Percentiles rank a stretch among this genome's conserved stretches.
phyloP scores from a whole-genome alignment of 371 early-diverging fungal genomes.

The Mortierella sp. region DNA sequence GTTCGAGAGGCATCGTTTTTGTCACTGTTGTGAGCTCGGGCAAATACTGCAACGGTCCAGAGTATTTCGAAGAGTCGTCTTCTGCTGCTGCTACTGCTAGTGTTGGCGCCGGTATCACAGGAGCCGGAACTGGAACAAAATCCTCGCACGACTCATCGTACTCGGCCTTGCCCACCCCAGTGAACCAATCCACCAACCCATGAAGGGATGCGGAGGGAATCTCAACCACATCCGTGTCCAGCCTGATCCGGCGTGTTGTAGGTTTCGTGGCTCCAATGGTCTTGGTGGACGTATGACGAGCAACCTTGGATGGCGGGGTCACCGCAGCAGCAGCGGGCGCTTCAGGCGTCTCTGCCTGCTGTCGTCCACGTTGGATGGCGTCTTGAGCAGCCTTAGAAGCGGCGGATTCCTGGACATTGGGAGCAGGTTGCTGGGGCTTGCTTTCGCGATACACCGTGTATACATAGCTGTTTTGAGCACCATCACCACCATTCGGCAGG shows the following conservation, averaged over 20 bases:
- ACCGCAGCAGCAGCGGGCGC: neutral
- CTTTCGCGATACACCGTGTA: conserved; percentile 4
- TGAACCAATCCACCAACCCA: too few species aligned
- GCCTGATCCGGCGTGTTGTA: neutral
- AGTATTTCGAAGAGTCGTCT: too few species aligned
- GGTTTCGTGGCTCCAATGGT: neutral
- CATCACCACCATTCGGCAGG: conserved; percentile 4
- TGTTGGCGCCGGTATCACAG: too few species aligned
- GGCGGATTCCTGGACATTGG: neutral
- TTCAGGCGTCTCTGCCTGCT: neutral
- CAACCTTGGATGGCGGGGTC: neutral
- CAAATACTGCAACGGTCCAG: too few species aligned
- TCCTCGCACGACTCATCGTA: too few species aligned
- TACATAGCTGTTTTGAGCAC: neutral
- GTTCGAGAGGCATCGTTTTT: too few species aligned
- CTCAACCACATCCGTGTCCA: neutral
- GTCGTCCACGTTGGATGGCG: neutral
- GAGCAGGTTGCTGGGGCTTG: conserved; percentile 7
- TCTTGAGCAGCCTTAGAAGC: conserved; percentile 2
- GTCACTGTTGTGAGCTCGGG: too few species aligned
- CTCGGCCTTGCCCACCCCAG: neutral
- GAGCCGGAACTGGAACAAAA: too few species aligned
- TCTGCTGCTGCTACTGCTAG: too few species aligned
- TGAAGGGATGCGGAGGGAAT: neutral
- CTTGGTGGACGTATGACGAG: conserved; percentile 6